Conservation (phyloP, 1,139 yeast genomes). For the Meyerozyma smithsonii region DNA sequence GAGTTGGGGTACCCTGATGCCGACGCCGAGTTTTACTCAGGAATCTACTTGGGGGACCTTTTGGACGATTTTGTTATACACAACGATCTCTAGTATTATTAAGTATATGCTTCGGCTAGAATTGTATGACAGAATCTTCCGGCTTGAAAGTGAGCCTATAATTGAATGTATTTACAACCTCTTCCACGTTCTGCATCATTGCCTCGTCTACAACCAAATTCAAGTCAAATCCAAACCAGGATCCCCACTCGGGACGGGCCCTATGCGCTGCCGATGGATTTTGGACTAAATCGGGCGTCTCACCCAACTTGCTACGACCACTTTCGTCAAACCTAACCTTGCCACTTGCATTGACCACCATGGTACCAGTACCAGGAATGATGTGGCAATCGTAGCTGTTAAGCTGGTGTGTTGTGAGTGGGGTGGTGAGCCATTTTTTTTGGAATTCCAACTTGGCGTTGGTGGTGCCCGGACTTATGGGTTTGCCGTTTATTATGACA, state of each 20-base stretch:
- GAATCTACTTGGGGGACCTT: constrained; percentile 29
- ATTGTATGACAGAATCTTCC: constrained; percentile 44
- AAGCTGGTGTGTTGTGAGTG: constrained; percentile 57
- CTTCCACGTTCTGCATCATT: constrained; percentile 38
- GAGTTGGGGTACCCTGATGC: constrained; percentile 21
- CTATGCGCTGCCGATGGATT: constrained; percentile 10
- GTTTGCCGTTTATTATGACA: constrained; percentile 62
- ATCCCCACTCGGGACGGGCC: constrained; percentile 50
- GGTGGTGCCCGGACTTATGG: constrained; percentile 37
- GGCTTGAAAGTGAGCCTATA: constrained; percentile 66
- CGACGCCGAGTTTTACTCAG: constrained; percentile 24
- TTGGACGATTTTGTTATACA: constrained; percentile 25
- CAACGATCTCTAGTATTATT: background rate
- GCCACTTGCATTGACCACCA: constrained; percentile 51
- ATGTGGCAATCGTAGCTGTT: constrained; percentile 63
- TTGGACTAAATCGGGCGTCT: constrained; percentile 44
- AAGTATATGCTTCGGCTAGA: constrained; percentile 13
- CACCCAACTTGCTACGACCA: constrained; percentile 61
- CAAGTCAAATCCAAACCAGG: constrained; percentile 64
- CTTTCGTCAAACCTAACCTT: constrained; percentile 73
- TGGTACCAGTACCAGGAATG: constrained; percentile 64
- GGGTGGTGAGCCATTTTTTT: constrained; percentile 59
- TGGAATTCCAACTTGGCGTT: constrained; percentile 53
- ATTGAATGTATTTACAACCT: constrained; percentile 53
- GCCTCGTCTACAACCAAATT: constrained; percentile 56